These are phyloP conservation scores for Pilasporangium apinafurcum DNA, from an alignment of 352 stramenopile species.

Conservation along the genomic window DNA sequence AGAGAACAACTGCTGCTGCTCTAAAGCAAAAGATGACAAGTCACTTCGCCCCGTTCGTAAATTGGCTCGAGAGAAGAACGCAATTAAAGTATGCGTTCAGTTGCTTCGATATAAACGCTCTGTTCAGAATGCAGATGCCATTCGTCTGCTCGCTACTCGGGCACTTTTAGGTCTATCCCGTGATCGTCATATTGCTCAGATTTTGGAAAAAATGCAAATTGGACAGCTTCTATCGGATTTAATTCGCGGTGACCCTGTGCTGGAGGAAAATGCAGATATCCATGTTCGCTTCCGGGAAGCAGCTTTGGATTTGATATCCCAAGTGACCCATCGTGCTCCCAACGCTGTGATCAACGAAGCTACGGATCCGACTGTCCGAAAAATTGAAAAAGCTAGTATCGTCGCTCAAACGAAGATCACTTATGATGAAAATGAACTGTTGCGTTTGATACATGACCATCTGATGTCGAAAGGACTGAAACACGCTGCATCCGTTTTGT, in stretches of 20 bases:
- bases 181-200: conserved; percentile 85
- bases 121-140: conserved; percentile 80
- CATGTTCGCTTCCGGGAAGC: conserved; percentile 84
- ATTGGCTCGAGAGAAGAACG: conserved; percentile 69
- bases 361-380: conserved; percentile 79
- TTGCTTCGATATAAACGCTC: conserved; percentile 85
- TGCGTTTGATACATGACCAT: conserved; percentile 80
- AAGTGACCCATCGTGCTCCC: conserved; percentile 76
- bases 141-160: conserved; percentile 77
- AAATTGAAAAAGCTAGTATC: conserved; percentile 88
- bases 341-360: conserved; percentile 85
- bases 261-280: conserved; percentile 82
- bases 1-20: conserved; percentile 37
- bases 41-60: conserved; percentile 62
- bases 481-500: conserved; percentile 39
- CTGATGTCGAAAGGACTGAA: conserved; percentile 70
- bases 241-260: conserved; percentile 76
- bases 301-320: conserved; percentile 84
- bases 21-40: conserved; percentile 57
- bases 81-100: conserved; percentile 85
- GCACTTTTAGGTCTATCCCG: conserved; percentile 76
- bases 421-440: conserved; percentile 77
- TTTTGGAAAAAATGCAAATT: conserved; percentile 88
- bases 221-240: conserved; percentile 82
- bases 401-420: conserved; percentile 84